Conservation (phyloP, 129 eudicot genomes). For the Helianthus tuberosus region DNA sequence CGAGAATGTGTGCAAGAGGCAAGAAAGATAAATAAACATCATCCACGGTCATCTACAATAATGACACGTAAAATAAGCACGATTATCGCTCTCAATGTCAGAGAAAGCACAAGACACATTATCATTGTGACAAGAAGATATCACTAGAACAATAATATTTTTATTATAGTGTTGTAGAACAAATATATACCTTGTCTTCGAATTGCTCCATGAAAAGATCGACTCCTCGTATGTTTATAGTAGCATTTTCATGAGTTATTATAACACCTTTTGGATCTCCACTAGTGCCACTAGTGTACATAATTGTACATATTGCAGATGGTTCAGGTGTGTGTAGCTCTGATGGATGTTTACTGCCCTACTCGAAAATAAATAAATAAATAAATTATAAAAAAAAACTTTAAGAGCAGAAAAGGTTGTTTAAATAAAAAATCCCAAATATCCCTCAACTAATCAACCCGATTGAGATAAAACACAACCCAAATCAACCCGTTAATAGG, state of each 20-base stretch:
- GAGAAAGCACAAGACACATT: not conserved
- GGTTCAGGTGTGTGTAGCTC: constrained; percentile 65
- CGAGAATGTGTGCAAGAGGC: constrained; percentile 97
- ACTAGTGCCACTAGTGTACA: constrained; percentile 99
- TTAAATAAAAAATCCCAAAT: not conserved
- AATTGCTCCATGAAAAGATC: constrained; percentile 92
- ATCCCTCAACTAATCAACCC: no score
- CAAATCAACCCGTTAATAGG: not conserved
- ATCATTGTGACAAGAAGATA: not conserved
- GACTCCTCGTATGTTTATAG: constrained; percentile 63
- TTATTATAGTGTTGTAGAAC: no score
- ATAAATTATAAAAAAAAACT: constrained; percentile 4
- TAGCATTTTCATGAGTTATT: constrained; percentile 70
- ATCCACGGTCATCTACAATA: constrained; percentile 73
- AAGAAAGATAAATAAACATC: constrained; percentile 92
- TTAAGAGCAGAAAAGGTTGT: not conserved
- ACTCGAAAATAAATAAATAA: not conserved
- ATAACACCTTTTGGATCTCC: constrained; percentile 98
- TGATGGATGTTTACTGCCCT: constrained; percentile 70
- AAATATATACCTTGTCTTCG: constrained; percentile 73
- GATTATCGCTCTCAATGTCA: not conserved
- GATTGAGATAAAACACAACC: not conserved
- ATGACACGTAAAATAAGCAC: not conserved
- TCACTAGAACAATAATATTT: not conserved
- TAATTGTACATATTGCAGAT: constrained; percentile 70